These are phyloP conservation scores for Brassica hybrid DNA, from an alignment of 441 rosid genomes.

Conservation along the genomic window DNA sequence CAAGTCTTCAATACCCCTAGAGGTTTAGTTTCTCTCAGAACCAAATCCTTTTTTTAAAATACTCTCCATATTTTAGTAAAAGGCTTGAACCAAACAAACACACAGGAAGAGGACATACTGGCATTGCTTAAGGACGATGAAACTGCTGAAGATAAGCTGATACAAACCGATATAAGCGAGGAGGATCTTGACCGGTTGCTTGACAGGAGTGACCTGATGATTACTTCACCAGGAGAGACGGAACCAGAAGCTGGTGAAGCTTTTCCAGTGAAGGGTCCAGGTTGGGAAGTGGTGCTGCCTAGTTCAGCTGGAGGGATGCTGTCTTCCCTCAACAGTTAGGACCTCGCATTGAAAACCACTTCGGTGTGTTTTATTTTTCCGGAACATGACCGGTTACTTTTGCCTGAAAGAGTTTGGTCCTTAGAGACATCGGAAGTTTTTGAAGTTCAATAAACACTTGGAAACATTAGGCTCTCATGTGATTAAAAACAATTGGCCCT, in stretches of 20 bases:
- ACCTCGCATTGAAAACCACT: constrained; percentile 13
- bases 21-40: constrained; percentile 52
- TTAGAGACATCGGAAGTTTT: constrained; percentile 29
- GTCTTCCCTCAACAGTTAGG: constrained; percentile 74
- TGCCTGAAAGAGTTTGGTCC: constrained; percentile 4
- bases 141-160: constrained; percentile 81
- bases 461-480: constrained; percentile 15
- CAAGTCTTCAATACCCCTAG: constrained; percentile 49
- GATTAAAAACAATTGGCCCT: constrained; percentile 16
- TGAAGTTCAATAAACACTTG: constrained; percentile 14
- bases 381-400: constrained; percentile 24
- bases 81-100: constrained; percentile 17
- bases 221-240: constrained; percentile 37
- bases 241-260: constrained; percentile 47
- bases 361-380: constrained; percentile 9
- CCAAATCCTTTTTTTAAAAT: background rate
- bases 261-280: constrained; percentile 90
- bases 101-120: constrained; percentile 90
- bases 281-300: constrained; percentile 95
- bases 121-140: constrained; percentile 76
- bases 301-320: constrained; percentile 78
- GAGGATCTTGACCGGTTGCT: constrained; percentile 75
- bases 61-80: background rate
- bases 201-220: constrained; percentile 77
- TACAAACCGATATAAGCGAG: constrained; percentile 38